Evolutionary conservation across 257 asterid species (phyloP).

Genomic region (Solanum sitiens): DNA sequence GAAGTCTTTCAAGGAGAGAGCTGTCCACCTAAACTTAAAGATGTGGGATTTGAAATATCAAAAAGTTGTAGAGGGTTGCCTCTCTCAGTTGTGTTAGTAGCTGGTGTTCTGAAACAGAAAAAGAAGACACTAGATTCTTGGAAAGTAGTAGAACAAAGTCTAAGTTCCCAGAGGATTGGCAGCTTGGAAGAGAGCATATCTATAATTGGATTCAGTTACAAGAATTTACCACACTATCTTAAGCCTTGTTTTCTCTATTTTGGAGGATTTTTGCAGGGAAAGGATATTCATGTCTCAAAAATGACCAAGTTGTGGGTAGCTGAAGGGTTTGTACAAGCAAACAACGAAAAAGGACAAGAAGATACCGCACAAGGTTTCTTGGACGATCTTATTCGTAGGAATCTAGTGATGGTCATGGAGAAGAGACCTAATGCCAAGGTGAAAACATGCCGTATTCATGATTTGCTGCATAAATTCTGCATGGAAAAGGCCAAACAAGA

Average conservation of each 20-base stretch:
- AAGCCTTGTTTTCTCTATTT: constrained; percentile 8
- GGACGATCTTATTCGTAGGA: constrained; percentile 2
- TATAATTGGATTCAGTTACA: constrained; percentile 10
- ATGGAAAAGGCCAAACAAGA: constrained; percentile 2
- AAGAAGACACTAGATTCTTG: background rate
- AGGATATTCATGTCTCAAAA: background rate
- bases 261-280: constrained; percentile 1
- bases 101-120: constrained; percentile 2
- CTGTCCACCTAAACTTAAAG: background rate
- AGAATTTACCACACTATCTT: constrained; percentile 2
- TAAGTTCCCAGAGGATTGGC: background rate
- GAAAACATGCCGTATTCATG: background rate
- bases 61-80: background rate
- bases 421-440: background rate
- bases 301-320: constrained; percentile 4
- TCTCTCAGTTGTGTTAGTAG: background rate
- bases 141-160: background rate
- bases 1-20: background rate
- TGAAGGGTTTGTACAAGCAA: constrained; percentile 2
- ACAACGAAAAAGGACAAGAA: background rate
- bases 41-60: background rate
- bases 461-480: constrained; percentile 5
- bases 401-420: background rate
- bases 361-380: constrained; percentile 1
- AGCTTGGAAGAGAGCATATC: background rate